Evolutionary conservation across 2,329 filamentous ascomycete genomes (phyloP).

Genomic region (Rhinocladiella similis): DNA sequence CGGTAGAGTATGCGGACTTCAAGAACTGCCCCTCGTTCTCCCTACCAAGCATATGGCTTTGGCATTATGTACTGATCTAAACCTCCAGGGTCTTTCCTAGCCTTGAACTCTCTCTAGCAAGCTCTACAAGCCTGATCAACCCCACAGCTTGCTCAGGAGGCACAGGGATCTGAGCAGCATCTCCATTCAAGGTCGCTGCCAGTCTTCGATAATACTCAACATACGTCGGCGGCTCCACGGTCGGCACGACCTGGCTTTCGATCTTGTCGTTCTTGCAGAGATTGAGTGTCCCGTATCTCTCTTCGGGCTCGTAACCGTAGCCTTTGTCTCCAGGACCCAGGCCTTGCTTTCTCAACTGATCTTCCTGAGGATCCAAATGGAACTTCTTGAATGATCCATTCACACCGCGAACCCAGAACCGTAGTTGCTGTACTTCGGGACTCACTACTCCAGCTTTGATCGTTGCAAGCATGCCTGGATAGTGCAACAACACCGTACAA

Average conservation of each 20-base stretch:
- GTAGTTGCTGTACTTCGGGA: constrained; percentile 66
- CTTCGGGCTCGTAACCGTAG: constrained; percentile 65
- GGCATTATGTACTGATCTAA: background rate
- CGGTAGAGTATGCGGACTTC: no score
- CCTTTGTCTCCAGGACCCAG: constrained; percentile 59
- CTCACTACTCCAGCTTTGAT: constrained; percentile 69
- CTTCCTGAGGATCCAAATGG: constrained; percentile 72
- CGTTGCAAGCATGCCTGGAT: constrained; percentile 61
- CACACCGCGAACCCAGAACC: constrained; percentile 75
- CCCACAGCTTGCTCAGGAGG: constrained; percentile 54
- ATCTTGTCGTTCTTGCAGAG: constrained; percentile 55
- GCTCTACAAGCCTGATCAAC: constrained; percentile 58
- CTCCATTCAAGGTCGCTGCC: constrained; percentile 51
- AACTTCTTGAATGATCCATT: constrained; percentile 75
- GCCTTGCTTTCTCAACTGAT: constrained; percentile 64
- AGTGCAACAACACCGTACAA: constrained; percentile 66
- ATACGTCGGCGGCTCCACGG: constrained; percentile 67
- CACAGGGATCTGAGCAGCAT: constrained; percentile 55
- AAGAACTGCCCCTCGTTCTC: no score
- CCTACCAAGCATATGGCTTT: background rate
- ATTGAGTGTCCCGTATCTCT: constrained; percentile 60
- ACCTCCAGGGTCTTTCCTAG: constrained; percentile 49
- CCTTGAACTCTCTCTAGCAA: constrained; percentile 55
- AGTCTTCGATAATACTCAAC: constrained; percentile 63
- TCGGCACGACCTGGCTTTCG: constrained; percentile 53